Base-by-base conservation (phyloP, 2,329 filamentous ascomycete species). In the Neophaeococcomyces aloes region DNA sequence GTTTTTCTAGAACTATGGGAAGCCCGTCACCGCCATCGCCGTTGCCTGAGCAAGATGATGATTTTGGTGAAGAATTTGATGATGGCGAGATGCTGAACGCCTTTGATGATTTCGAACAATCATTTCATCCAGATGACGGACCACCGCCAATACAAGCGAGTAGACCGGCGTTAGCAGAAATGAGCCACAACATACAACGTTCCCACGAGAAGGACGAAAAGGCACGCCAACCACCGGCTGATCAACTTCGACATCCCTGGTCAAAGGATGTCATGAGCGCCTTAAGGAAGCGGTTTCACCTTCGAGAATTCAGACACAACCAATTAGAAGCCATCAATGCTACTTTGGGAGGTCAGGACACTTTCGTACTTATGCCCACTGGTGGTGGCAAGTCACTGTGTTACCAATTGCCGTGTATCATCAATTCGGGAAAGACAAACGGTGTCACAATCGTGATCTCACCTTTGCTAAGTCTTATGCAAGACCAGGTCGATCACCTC, bases 311-410 rank as follows among this genome's bases (percentile, higher is more conserved):
- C 58, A 79, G 93, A 23, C 78, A 81, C 42, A 91, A 95, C 58
- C 91, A 98, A 59, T 72, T 96, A 1, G 86, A 96, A 62, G 88
- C 91, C 11, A 95, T 98, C 61, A 96, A 98, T 61, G 83, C 88
- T 1, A 96, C 91, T 0, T 68, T 98, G 35, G 72, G 69, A 23
- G 91, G 89, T 2, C 80, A 89, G 51, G 89, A 98, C 63, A 82
- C 84, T 0, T 98, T 98, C 60, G 83, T 98, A 13, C 70, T 98
- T 30, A 98, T 98, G 91, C 91, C 93, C 2, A 98, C 91, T 0
- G 91, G 91, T 42, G 91, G 91, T 48, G 91, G 91, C 32, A 98
- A 98, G 60, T 96, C 89, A 1, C 71, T 98, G 1, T 96, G 91
- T 61, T 98, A 98, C 60, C 93, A 98, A 61, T 68, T 98, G 10